Conservation (phyloP, 2,329 filamentous ascomycete species). For the Colletotrichum kahawae region DNA sequence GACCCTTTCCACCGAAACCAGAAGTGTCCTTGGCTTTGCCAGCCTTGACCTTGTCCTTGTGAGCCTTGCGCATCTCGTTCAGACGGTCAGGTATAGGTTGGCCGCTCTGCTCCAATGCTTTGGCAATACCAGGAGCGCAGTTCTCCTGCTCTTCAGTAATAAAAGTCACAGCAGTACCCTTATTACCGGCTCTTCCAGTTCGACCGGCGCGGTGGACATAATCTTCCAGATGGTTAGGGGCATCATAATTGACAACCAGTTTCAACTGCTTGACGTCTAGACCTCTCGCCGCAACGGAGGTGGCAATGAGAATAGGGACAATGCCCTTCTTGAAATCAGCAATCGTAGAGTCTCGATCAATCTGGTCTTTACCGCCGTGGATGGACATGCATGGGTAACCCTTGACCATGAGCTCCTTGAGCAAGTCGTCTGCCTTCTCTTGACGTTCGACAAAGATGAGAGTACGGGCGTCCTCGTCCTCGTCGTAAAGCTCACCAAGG, state of each 20-base stretch:
- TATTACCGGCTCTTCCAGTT: slow-evolving; percentile 93
- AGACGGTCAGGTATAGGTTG: slow-evolving; percentile 78
- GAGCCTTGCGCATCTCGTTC: slow-evolving; percentile 70
- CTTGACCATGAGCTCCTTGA: slow-evolving; percentile 80
- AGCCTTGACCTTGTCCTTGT: slow-evolving; percentile 88
- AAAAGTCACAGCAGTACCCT: slow-evolving; percentile 92
- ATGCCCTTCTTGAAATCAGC: slow-evolving; percentile 92
- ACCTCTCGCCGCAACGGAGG: slow-evolving; percentile 92
- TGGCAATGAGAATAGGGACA: slow-evolving; percentile 89
- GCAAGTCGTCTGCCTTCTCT: slow-evolving; percentile 82
- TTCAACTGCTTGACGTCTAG: slow-evolving; percentile 96
- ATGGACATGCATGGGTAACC: slow-evolving; percentile 93
- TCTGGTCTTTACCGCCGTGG: slow-evolving; percentile 91
- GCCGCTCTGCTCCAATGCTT: slow-evolving; percentile 90
- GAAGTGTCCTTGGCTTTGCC: slow-evolving; percentile 89
- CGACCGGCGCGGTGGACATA: slow-evolving; percentile 95
- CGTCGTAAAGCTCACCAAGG: slow-evolving; percentile 83
- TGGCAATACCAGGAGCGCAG: slow-evolving; percentile 85
- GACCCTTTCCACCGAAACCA: slow-evolving; percentile 93
- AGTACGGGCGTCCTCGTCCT: slow-evolving; percentile 87
- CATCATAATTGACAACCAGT: slow-evolving; percentile 94
- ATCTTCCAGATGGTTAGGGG: slow-evolving; percentile 92
- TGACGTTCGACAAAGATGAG: slow-evolving; percentile 93
- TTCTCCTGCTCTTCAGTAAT: slow-evolving; percentile 91
- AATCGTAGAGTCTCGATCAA: slow-evolving; percentile 91